Evolutionary conservation across 805 yeast genomes (phyloP), one percentile per base, ranked within the genome.

Genomic region (Zygoascus biomembranicola): DNA sequence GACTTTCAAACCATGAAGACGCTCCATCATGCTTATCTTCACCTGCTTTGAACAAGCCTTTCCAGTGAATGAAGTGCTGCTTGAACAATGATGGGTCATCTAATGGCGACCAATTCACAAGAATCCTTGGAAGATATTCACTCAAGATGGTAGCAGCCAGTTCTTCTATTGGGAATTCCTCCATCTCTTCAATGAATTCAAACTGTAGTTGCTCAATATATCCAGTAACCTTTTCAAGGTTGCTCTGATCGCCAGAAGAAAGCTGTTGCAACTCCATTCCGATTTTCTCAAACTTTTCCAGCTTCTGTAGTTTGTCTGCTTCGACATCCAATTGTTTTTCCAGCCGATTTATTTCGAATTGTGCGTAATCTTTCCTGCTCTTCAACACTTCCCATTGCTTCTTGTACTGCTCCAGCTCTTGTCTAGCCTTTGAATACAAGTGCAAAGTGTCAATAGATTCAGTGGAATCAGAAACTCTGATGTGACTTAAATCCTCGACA

Each of bases 31-130:
- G 18, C 16, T 11, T 35, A 11, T 41, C 37, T 19, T 19, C 43
- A 32, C 16, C 32, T 6, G 8, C 37, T 8, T 57, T 52, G 9
- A 62, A 52, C n/a, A 63, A 26, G 0, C 52, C 48, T n/a, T 59
- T 61, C 71, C 71, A 69, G 2, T 54, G 55, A 0, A 55, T n/a
- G 13, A 76, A 55, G 2, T 57, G 55, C 19, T 68, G 72, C 0
- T 69, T 56, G 11, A 75, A 50, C 1, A 55, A 54, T 1, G 67
- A 63, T 2, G 69, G 65, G 8, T 75, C 59, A 13, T 66, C 61
- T 3, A 65, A 56, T 0, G 77, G 74, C 43, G 69, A 63, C 79
- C 81, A 78, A 1, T 53, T 4, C 1, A 57, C 59, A 23, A 75
- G n/a, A 4, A 51, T 44, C 14, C 32, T 42, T n/a, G 56, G 46